These are phyloP conservation scores for Hypoxylon rickii DNA, from an alignment of 495 filamentous ascomycete genomes.

Conservation along the genomic window DNA sequence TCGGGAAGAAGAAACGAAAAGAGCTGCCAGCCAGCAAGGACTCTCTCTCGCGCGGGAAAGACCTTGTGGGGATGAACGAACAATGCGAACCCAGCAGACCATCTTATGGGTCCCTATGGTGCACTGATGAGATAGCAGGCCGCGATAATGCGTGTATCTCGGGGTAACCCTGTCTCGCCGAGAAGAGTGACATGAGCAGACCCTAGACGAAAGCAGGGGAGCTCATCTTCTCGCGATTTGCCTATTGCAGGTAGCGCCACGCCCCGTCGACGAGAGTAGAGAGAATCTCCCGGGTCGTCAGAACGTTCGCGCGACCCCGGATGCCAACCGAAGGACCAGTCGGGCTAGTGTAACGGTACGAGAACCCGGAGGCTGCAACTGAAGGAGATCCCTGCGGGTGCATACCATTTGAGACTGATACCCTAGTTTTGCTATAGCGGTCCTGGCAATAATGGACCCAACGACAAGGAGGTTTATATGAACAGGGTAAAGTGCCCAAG, in stretches of 20 bases:
- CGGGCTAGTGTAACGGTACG: conserved; percentile 22
- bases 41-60: neutral
- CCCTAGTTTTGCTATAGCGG: conserved; percentile 21
- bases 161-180: conserved; percentile 22
- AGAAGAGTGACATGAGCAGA: conserved; percentile 1
- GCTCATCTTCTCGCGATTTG: conserved; percentile 3
- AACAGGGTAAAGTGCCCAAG: conserved; percentile 13
- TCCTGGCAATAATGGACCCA: conserved; percentile 24
- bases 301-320: conserved; percentile 21
- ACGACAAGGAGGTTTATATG: conserved; percentile 14
- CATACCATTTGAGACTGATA: conserved; percentile 23
- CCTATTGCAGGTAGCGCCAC: conserved; percentile 8
- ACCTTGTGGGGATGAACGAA: conserved; percentile 23
- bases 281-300: conserved; percentile 8
- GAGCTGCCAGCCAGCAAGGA: conserved; percentile 24
- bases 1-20: neutral
- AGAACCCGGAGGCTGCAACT: conserved; percentile 14
- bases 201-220: too few relatives aligned
- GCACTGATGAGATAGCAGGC: conserved; percentile 9
- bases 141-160: conserved; percentile 20
- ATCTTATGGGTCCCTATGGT: conserved; percentile 17
- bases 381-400: conserved; percentile 2
- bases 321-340: conserved; percentile 31
- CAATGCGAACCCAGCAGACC: conserved; percentile 15
- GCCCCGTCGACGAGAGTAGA: neutral